Conservation (phyloP, 1,284 basidiomycete species). For the Puccinia horiana region DNA sequence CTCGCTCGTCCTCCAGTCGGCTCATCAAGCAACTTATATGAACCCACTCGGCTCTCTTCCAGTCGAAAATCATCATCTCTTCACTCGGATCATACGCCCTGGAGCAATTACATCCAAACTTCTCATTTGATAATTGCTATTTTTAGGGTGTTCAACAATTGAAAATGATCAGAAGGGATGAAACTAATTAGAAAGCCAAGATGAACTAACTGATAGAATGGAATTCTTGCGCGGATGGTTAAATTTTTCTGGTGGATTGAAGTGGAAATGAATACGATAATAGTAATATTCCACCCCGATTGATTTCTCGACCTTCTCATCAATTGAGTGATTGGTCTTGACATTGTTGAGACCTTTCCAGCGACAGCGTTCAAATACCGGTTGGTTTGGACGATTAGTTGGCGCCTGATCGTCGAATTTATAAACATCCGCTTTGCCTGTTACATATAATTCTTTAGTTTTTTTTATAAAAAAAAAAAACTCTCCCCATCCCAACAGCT, state of each 20-base stretch:
- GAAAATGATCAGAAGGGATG: not conserved
- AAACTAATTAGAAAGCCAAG: not conserved
- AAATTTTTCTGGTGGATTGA: not conserved
- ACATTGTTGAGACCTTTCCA: not conserved
- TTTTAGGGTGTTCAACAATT: not conserved
- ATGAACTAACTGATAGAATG: not conserved
- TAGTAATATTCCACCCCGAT: not conserved
- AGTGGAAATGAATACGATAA: conserved; percentile 8
- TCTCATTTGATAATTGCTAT: not conserved
- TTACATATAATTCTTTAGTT: not conserved
- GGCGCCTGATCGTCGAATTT: conserved; percentile 16
- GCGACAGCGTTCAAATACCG: not conserved
- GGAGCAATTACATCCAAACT: conserved; percentile 12
- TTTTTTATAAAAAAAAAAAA: not conserved
- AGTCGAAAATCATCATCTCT: conserved; percentile 15
- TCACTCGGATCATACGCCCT: not conserved
- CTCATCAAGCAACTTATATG: not conserved
- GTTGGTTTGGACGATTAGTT: not conserved
- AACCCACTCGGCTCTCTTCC: not conserved
- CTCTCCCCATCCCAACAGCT: not conserved
- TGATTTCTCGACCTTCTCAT: not conserved
- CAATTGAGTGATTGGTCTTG: not conserved
- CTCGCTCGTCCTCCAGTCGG: not conserved
- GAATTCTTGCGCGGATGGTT: not conserved
- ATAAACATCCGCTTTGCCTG: conserved; percentile 19